Percentiles rank a stretch among this genome's conserved stretches.
These are phyloP conservation scores for Mycena rebaudengoi DNA, from an alignment of 768 basidiomycete genomes.

Conservation along the genomic window DNA sequence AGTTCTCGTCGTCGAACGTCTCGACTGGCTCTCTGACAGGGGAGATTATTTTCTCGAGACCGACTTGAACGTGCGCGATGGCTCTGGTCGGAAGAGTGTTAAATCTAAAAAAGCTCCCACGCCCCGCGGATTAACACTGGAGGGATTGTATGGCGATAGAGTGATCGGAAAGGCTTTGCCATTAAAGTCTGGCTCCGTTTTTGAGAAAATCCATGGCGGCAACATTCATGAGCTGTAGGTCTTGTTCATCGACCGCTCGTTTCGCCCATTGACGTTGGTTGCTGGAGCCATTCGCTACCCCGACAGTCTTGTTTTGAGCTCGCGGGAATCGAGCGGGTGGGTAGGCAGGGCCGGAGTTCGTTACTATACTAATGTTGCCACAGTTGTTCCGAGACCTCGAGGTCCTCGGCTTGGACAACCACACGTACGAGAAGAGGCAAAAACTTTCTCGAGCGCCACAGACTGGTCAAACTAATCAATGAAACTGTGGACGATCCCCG, in stretches of 20 bases:
- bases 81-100: not conserved
- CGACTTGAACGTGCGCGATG: slow-evolving; percentile 52
- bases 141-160: slow-evolving; percentile 40
- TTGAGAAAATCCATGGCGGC: slow-evolving; percentile 48
- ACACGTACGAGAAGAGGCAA: slow-evolving; percentile 50
- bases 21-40: slow-evolving; percentile 58
- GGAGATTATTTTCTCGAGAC: slow-evolving; percentile 51
- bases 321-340: slow-evolving; percentile 7
- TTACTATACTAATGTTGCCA: slow-evolving; percentile 23
- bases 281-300: not conserved
- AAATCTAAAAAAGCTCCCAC: slow-evolving; percentile 26
- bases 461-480: slow-evolving; percentile 54
- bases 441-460: slow-evolving; percentile 62
- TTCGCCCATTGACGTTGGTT: not conserved
- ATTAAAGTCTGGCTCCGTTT: slow-evolving; percentile 55
- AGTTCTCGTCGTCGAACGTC: slow-evolving; percentile 51
- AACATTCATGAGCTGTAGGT: slow-evolving; percentile 48
- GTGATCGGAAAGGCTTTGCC: slow-evolving; percentile 30
- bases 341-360: not conserved
- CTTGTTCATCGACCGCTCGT: slow-evolving; percentile 15
- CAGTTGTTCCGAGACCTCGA: slow-evolving; percentile 53
- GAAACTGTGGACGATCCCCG: slow-evolving; percentile 48
- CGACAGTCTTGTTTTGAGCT: slow-evolving; percentile 16
- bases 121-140: slow-evolving; percentile 44
- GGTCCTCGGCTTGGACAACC: slow-evolving; percentile 56